phyloP scores from a whole-genome alignment of 441 rosid genomes.

The Erodium chrysanthum region DNA sequence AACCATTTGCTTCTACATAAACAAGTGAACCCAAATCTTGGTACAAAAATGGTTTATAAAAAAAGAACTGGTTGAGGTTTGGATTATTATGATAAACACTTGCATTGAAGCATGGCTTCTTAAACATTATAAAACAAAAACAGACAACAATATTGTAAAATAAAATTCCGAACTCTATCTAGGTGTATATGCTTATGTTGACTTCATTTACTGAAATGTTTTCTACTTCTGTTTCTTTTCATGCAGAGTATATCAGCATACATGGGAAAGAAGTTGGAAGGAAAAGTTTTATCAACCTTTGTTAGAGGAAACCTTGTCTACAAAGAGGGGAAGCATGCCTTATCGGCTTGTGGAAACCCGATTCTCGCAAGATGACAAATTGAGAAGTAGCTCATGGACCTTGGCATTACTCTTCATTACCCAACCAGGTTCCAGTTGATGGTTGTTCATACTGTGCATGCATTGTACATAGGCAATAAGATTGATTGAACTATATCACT shows the following conservation, averaged over 20 bases:
- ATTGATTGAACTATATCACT: background rate
- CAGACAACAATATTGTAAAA: too few relatives aligned
- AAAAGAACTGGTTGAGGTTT: too few relatives aligned
- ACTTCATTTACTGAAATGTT: too few relatives aligned
- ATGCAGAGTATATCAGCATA: slow-evolving; percentile 72
- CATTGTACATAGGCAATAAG: background rate
- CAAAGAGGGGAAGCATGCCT: slow-evolving; percentile 62
- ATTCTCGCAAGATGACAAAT: slow-evolving; percentile 40
- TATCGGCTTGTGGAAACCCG: slow-evolving; percentile 58
- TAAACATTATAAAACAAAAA: too few relatives aligned
- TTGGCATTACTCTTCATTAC: too few relatives aligned
- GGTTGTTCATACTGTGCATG: background rate
- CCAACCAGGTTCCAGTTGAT: background rate
- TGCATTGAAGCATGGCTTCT: too few relatives aligned
- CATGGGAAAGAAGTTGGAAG: slow-evolving; percentile 61
- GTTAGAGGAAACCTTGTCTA: slow-evolving; percentile 83
- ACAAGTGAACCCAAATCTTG: too few relatives aligned
- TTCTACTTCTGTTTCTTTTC: background rate
- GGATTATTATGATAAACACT: too few relatives aligned
- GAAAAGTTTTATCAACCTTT: slow-evolving; percentile 71
- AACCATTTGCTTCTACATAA: too few relatives aligned
- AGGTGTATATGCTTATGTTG: background rate
- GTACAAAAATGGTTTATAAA: too few relatives aligned
- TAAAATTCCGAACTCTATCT: too few relatives aligned
- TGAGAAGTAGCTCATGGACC: background rate